Evolutionary conservation across 768 basidiomycete species (phyloP), one percentile per base, ranked within the genome.

Genomic region (Amanita thiersii): DNA sequence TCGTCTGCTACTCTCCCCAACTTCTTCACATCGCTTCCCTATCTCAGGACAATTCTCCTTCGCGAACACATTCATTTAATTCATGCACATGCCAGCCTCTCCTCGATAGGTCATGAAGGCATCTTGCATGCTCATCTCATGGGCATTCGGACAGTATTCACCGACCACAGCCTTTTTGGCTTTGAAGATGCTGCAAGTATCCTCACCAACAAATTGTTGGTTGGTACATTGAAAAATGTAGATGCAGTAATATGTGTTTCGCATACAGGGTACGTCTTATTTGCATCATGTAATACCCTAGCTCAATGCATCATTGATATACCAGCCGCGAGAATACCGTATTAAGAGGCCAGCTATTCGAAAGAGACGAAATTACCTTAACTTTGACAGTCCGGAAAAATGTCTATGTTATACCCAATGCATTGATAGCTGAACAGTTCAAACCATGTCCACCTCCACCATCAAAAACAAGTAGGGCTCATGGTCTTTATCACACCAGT

Each of bases 161-260:
- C 96, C 0, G 96, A 99, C 59, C 94, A 99, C 52, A 91, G 87
- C 53, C 61, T 99, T 19, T 98, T 98, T 51, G 94, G 92, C 1
- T 92, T 99, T 54, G 93, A 89, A 23, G 93, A 97, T 55, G 93
- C 96, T 11, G 93, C 92, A 1, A 92, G 93, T 50, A 94, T 99
- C 29, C 67, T 97, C 49, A 97, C 96, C 4, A 99, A 99, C 66
- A 99, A 99, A 59, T 73, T 99, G 24, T 67, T 98, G 29, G 85
- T 78, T 8, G 91, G 77, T 3, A 82, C 86, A 2, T 65, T 99
- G 54, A 76, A 81, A 46, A 92, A 94, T 56, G 88, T 93, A 0
- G 94, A 98, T 51, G 90, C 84, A 0, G 89, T 87, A 1, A 92
- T 98, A 18, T 97, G 92, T 51, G 96, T 98, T 36, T 94, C 91